These are phyloP conservation scores for Trichoderma sp. DNA, from an alignment of 2,329 filamentous ascomycete species.

Conservation along the genomic window DNA sequence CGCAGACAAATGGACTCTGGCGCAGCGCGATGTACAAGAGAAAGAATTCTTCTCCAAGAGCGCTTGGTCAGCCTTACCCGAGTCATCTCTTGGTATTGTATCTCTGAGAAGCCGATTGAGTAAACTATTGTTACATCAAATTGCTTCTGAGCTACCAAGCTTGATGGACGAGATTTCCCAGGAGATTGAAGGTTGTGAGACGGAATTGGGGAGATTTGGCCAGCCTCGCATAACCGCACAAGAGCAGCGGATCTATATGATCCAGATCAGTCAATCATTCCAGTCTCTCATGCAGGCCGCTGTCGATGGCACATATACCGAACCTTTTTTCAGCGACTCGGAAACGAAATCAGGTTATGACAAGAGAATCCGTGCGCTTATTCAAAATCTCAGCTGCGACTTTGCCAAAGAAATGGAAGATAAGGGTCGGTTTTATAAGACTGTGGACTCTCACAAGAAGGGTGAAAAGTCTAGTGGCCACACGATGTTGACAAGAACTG, in stretches of 20 bases:
- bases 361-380: conserved; percentile 53
- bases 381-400: conserved; percentile 50
- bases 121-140: conserved; percentile 50
- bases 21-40: conserved; percentile 44
- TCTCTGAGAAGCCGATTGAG: conserved; percentile 52
- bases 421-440: conserved; percentile 39
- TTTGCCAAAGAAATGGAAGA: conserved; percentile 49
- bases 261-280: conserved; percentile 47
- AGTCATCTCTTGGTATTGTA: conserved; percentile 47
- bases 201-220: conserved; percentile 50
- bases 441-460: not conserved
- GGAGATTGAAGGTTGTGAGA: conserved; percentile 38
- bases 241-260: conserved; percentile 52
- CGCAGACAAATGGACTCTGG: conserved; percentile 31
- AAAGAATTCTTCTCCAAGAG: conserved; percentile 45
- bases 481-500: conserved; percentile 13
- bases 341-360: conserved; percentile 35
- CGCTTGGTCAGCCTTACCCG: conserved; percentile 40
- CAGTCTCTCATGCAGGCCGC: conserved; percentile 47
- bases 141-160: conserved; percentile 47
- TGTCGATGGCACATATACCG: conserved; percentile 53
- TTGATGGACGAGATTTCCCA: conserved; percentile 46
- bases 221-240: conserved; percentile 44
- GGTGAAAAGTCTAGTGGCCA: not conserved
- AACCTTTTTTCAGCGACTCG: conserved; percentile 51